Evolutionary conservation across 306 rosid genomes (phyloP), one percentile per base, ranked within the genome.

Genomic region (Castanea crenata): DNA sequence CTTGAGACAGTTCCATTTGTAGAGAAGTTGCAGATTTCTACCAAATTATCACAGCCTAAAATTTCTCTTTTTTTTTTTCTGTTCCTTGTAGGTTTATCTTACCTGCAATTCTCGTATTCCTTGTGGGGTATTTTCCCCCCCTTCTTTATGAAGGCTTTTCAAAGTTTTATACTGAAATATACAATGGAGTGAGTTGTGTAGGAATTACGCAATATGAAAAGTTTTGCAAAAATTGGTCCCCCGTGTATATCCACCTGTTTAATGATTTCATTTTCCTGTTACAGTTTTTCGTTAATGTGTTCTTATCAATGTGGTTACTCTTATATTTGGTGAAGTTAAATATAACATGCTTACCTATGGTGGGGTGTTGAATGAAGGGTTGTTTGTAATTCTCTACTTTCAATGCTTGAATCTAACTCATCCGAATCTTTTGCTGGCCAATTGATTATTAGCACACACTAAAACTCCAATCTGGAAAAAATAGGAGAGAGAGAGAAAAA

Each of bases 21-120:
- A 80, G 79, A 85, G 84, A 77, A 75, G 57, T 83, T 77, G 81
- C 84, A 15, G 62, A 57, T 57, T 55, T 20, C 46, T 55, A 27
- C 59, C 44, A 18, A 31, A 65, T 25, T 68, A 56, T 87, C 59
- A 56, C 44, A 21, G 49, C 70, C 69, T 49, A n/a, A 6, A 41
- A 31, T 14, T 56, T 58, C 72, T 71, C 23, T 56, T 25, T 38
- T 25, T 44, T 29, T 25, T 44, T 29, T 61, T 57, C 41, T 44
- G n/a, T 71, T 52, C 74, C 38, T 51, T 21, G 72, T 35, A 58
- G 68, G 58, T 65, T 75, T 82, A 20, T 84, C 54, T 74, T 56
- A 64, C 44, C 49, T 55, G 62, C 14, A 13, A 31, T 57, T 73
- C 46, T 54, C 32, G 49, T 21, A 49, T 31, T 52, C 62, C 32